A percentile compares a stretch with the other conserved stretches of the same genome.
Evolutionary conservation across 495 filamentous ascomycete species (phyloP).

Genomic region (Penicillium pancosmium): DNA sequence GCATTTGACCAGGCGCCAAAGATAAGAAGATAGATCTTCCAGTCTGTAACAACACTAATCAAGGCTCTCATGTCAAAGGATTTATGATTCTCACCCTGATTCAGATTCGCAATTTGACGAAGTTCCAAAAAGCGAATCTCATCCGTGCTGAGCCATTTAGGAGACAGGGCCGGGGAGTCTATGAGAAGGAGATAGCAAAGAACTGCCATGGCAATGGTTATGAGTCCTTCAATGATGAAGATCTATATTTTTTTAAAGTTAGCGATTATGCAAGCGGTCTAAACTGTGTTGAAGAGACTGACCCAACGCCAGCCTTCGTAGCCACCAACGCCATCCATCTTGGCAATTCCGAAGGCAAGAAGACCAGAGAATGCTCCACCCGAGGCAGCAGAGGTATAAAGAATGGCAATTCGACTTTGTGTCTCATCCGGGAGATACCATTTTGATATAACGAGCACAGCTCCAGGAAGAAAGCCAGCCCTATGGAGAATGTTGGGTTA

Average conservation of each 20-base stretch:
- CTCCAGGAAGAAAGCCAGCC: slow-evolving; percentile 64
- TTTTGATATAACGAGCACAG: slow-evolving; percentile 68
- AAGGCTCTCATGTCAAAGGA: slow-evolving; percentile 11
- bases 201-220: slow-evolving; percentile 43
- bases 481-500: slow-evolving; percentile 4
- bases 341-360: slow-evolving; percentile 63
- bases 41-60: slow-evolving; percentile 16
- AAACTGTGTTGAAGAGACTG: background rate
- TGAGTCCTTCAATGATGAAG: slow-evolving; percentile 64
- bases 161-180: slow-evolving; percentile 22
- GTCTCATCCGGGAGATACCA: slow-evolving; percentile 68
- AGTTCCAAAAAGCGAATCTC: slow-evolving; percentile 25
- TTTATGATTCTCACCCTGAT: slow-evolving; percentile 3
- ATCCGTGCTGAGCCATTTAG: slow-evolving; percentile 20
- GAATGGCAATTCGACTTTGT: slow-evolving; percentile 66
- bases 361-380: slow-evolving; percentile 70
- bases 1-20: slow-evolving; percentile 22
- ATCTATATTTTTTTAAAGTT: slow-evolving; percentile 55
- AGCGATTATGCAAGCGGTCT: background rate
- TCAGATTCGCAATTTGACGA: slow-evolving; percentile 8
- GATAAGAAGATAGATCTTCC: slow-evolving; percentile 25
- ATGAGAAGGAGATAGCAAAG: slow-evolving; percentile 21
- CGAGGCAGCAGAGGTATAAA: slow-evolving; percentile 65
- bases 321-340: slow-evolving; percentile 63
- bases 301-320: slow-evolving; percentile 60